A percentile compares a stretch with the other conserved stretches of the same genome.
These are phyloP conservation scores for Phanerochaete carnosa DNA, from an alignment of 768 basidiomycete genomes.

Conservation along the genomic window DNA sequence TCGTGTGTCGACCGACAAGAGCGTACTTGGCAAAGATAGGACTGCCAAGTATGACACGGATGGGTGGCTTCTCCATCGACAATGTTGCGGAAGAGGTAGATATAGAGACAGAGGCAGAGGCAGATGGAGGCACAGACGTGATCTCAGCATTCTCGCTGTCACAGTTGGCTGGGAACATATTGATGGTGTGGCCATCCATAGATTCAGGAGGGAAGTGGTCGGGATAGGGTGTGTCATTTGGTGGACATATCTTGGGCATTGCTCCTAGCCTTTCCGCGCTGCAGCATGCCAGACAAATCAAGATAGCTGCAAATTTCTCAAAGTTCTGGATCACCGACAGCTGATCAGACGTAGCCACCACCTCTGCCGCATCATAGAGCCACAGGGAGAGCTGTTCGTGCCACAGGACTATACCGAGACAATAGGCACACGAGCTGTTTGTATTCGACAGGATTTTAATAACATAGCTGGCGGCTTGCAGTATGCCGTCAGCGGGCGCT, in stretches of 20 bases:
- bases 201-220: neutral
- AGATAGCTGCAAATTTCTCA: neutral
- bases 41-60: neutral
- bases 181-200: neutral
- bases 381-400: neutral
- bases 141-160: neutral
- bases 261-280: neutral
- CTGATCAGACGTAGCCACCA: neutral
- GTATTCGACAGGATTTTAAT: neutral
- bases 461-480: neutral
- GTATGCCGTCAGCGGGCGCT: neutral
- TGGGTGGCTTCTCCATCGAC: too few relatives aligned
- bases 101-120: too few relatives aligned
- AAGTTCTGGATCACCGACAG: neutral
- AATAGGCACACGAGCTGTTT: neutral
- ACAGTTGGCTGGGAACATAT: neutral
- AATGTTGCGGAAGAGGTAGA: neutral
- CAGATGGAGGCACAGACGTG: too few relatives aligned
- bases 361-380: conserved; percentile 3
- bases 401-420: neutral
- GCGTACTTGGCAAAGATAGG: neutral
- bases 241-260: neutral
- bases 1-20: neutral
- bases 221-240: neutral
- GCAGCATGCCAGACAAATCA: neutral